A percentile compares a stretch with the other conserved stretches of the same genome.
Evolutionary conservation across 1,284 basidiomycete genomes (phyloP).

Genomic region (Acaromyces ingoldii): DNA sequence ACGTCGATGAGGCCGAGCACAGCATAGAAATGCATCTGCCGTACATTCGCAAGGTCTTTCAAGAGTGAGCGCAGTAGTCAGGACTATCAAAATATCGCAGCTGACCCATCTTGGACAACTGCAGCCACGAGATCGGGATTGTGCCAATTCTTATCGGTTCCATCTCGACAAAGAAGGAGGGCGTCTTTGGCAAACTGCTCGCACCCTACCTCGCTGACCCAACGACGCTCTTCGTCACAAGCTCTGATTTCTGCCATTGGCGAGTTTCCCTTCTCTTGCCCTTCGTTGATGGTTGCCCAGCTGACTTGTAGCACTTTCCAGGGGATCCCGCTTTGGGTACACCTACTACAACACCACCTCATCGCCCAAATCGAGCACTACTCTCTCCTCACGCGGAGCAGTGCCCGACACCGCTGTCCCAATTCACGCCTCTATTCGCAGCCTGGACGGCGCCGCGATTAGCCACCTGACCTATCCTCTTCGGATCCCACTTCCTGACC

Average conservation of each 20-base stretch:
- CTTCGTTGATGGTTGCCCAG: no score
- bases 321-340: slow-evolving; percentile 84
- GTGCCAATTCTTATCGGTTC: slow-evolving; percentile 89
- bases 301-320: slow-evolving; percentile 53
- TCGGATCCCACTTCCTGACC: slow-evolving; percentile 21
- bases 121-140: slow-evolving; percentile 68
- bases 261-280: slow-evolving; percentile 52
- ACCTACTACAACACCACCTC: slow-evolving; percentile 76
- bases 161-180: slow-evolving; percentile 63
- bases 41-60: slow-evolving; percentile 80
- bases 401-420: slow-evolving; percentile 12
- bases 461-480: slow-evolving; percentile 61
- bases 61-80: slow-evolving; percentile 59
- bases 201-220: slow-evolving; percentile 72
- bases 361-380: slow-evolving; percentile 53
- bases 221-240: slow-evolving; percentile 82
- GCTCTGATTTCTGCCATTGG: slow-evolving; percentile 98
- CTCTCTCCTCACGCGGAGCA: slow-evolving; percentile 6
- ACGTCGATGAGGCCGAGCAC: slow-evolving; percentile 87
- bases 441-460: slow-evolving; percentile 75
- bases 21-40: slow-evolving; percentile 97
- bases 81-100: not conserved
- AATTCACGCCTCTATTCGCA: slow-evolving; percentile 62
- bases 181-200: slow-evolving; percentile 64
- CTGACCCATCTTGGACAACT: no score